Base-by-base conservation (phyloP, 371 early-diverging fungal species). In the Gilbertella persicaria region DNA sequence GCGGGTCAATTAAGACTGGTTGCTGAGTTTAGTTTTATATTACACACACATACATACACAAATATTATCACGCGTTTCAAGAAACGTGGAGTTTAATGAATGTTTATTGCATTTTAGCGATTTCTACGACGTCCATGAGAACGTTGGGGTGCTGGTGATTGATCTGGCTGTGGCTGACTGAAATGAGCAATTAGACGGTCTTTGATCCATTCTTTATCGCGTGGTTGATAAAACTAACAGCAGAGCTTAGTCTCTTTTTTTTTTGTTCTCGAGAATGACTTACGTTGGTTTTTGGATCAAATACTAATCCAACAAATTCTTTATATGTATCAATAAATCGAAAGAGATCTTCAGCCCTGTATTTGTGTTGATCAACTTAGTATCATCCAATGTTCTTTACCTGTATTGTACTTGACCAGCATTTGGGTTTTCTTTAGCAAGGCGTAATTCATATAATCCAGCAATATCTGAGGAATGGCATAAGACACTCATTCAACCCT, bases 161-260 rank as follows among this genome's bases (percentile, higher is more conserved):
- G 30, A 19, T 35, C 28, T 40, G 47, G 45, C 13, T 64, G 59
- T 30, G 60, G 64, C 21, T 60, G 50, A 21, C 74, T 73, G 33
- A 77, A 71, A 63, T 77, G 73, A 16, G 64, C 56, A 49, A 77
- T 51, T 19, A 77, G 36, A n/a, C 64, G 53, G 8, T 73, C 72
- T 30, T 77, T 77, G 40, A 77, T 71, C 78, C 78, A 77, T 24
- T 67, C 67, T 54, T 67, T 77, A 49, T 77, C 67, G 21, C 61
- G 67, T 29, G 77, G 77, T 33, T 50, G 52, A 54, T 77, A 76
- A 20, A 40, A 66, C 76, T 76, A 45, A 13, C 14, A 25, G 21
- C 9, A 23, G 20, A 21, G 28, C 9, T 10, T 6, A 25, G 44
- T 53, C 19, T 13, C 24, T 16, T n/a, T 24, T 26, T 7, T 25